phyloP scores from a whole-genome alignment of 2,329 filamentous ascomycete genomes.

The Ilyonectria destructans region DNA sequence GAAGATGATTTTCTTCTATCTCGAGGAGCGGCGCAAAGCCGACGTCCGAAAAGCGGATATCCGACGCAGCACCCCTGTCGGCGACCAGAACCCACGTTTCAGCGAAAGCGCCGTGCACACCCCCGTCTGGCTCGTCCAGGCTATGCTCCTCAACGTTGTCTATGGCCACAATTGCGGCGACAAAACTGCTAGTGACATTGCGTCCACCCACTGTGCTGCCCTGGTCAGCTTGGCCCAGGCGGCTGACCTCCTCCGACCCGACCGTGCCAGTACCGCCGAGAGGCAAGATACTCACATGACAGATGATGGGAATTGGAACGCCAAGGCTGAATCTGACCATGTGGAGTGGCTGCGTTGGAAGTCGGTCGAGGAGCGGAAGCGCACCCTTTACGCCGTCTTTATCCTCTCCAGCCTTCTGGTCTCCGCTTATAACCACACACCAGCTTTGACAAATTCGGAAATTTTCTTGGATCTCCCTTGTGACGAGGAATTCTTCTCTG shows the following conservation, averaged over 20 bases:
- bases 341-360: constrained; percentile 89
- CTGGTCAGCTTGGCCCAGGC: constrained; percentile 92
- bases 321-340: constrained; percentile 67
- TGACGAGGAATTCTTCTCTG: constrained; percentile 91
- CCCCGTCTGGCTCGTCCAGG: constrained; percentile 95
- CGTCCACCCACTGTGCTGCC: constrained; percentile 91
- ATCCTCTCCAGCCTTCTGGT: constrained; percentile 92
- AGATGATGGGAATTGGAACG: constrained; percentile 66
- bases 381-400: constrained; percentile 93
- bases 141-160: constrained; percentile 96
- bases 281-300: constrained; percentile 72
- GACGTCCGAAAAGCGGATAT: constrained; percentile 80
- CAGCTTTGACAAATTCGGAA: constrained; percentile 93
- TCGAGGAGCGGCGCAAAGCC: constrained; percentile 91
- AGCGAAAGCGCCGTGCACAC: constrained; percentile 80
- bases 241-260: constrained; percentile 77
- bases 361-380: constrained; percentile 88
- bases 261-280: constrained; percentile 62
- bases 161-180: constrained; percentile 97
- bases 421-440: constrained; percentile 93
- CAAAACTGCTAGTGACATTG: constrained; percentile 91
- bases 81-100: constrained; percentile 64
- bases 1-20: constrained; percentile 93
- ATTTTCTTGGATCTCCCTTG: constrained; percentile 91
- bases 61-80: constrained; percentile 66